phyloP scores from a whole-genome alignment of 257 asterid genomes.

The Henckelia pumila region DNA sequence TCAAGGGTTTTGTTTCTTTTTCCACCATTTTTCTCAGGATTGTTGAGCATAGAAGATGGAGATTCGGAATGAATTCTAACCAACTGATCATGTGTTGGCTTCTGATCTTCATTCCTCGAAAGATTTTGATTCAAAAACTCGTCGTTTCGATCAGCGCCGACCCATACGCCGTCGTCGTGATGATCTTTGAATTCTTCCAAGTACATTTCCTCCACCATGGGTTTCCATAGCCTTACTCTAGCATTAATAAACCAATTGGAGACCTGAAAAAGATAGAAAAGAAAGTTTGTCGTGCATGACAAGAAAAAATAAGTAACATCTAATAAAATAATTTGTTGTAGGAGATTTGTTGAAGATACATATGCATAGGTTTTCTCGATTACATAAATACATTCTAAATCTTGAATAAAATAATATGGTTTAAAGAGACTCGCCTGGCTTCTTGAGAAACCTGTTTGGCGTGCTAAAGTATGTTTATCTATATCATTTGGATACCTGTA shows the following conservation, averaged over 20 bases:
- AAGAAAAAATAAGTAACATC: slow-evolving; percentile 17
- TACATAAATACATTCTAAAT: slow-evolving; percentile 24
- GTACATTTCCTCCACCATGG: slow-evolving; percentile 99
- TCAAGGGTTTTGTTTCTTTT: slow-evolving; percentile 31
- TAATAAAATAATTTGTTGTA: not conserved
- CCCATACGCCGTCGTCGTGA: slow-evolving; percentile 30
- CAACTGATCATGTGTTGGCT: slow-evolving; percentile 65
- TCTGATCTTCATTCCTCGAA: slow-evolving; percentile 42
- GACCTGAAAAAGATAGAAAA: slow-evolving; percentile 50
- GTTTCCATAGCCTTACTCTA: slow-evolving; percentile 93
- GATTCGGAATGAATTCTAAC: slow-evolving; percentile 64
- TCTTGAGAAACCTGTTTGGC: slow-evolving; percentile 97
- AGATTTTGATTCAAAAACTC: slow-evolving; percentile 19
- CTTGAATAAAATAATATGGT: slow-evolving; percentile 19
- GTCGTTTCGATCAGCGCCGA: not conserved
- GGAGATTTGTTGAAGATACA: slow-evolving; percentile 26
- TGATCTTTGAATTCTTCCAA: slow-evolving; percentile 66
- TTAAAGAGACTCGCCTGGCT: slow-evolving; percentile 81
- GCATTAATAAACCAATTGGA: slow-evolving; percentile 98
- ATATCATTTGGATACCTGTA: slow-evolving; percentile 98
- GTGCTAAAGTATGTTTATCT: slow-evolving; percentile 87
- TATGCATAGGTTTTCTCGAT: slow-evolving; percentile 20
- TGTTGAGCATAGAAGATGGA: slow-evolving; percentile 64
- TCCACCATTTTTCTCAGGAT: slow-evolving; percentile 32
- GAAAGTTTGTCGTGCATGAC: slow-evolving; percentile 8